Evolutionary conservation across 306 rosid species (phyloP), one percentile per base, ranked within the genome.

Genomic region (Cucurbita argyrosperma): DNA sequence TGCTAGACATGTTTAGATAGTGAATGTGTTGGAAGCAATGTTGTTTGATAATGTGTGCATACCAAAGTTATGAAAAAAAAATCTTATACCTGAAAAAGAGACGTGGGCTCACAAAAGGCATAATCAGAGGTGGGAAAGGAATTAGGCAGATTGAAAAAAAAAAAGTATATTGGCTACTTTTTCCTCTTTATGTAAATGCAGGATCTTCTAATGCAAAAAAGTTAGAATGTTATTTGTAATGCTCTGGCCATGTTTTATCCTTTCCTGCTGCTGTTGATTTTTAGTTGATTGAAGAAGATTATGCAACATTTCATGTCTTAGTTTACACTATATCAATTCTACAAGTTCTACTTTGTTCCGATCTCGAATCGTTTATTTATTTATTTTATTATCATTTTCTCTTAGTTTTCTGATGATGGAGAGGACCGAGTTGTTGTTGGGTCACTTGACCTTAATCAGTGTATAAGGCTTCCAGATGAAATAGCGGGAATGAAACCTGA

Each of bases 401-500:
- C 63, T 45, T 84, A 94, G 98, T 90, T 81, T 86, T 82, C 89
- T 58, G 45, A 72, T 19, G 74, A 77, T 75, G 96, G 96, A 75
- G 88, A 90, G 83, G 96, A 94, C 12, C 78, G 91, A 75, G 73
- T 90, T 5, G 86, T 94, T 45, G 90, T 94, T 79, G 96, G 88
- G 39, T 78, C 88, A 30, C 96, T 94, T 66, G 96, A 90, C 81
- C 87, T 94, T 78, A 90, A 90, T 66, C 96, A 90, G 76, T 91
- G 98, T 72, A 23, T 88, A 55, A 84, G 88, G 62, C 96, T 94
- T 82, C 96, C 98, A 35, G 98, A 90, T 79, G 98, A 94, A 84
- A 83, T 94, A 79, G 58, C 81, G 6, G 98, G 98, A 80, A 63
- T 10, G 76, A 94, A 79, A 79, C 97, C 97, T 5, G 80, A 83